These are phyloP conservation scores for Talaromyces piceae DNA, from an alignment of 2,329 filamentous ascomycete genomes.

Conservation along the genomic window DNA sequence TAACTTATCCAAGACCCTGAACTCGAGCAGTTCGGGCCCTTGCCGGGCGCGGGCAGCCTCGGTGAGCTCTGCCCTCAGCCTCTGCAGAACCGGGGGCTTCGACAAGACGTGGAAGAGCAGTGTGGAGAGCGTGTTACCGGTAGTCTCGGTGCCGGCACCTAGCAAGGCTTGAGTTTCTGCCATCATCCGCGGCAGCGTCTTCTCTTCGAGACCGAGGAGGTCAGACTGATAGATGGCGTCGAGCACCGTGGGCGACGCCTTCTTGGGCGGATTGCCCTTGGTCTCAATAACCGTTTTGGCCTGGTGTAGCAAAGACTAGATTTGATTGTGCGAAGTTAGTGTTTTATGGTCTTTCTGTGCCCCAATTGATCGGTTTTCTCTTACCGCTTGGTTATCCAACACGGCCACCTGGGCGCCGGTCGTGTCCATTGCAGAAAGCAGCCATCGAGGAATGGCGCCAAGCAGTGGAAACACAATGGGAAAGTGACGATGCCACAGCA, in stretches of 20 bases:
- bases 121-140: constrained; percentile 15
- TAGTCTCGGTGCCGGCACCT: constrained; percentile 22
- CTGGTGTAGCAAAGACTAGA: constrained; percentile 8
- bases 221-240: constrained; percentile 12
- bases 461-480: constrained; percentile 10
- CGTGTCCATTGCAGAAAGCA: constrained; percentile 8
- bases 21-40: constrained; percentile 7
- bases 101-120: constrained; percentile 12
- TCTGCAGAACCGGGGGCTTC: constrained; percentile 12
- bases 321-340: neutral
- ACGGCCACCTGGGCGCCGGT: constrained; percentile 11
- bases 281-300: constrained; percentile 10
- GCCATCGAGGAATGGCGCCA: constrained; percentile 8
- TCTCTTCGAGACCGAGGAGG: constrained; percentile 8
- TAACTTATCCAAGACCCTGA: constrained; percentile 20
- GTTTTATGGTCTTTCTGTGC: neutral
- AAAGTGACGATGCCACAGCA: constrained; percentile 12
- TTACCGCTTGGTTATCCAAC: constrained; percentile 12
- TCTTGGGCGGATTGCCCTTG: constrained; percentile 8
- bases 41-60: constrained; percentile 11
- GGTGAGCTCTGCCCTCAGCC: constrained; percentile 17
- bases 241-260: constrained; percentile 8
- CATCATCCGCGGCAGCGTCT: constrained; percentile 17
- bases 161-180: constrained; percentile 23
- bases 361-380: neutral